phyloP scores from a whole-genome alignment of 1,284 basidiomycete species.

The Erythrobasidium hasegawianum region DNA sequence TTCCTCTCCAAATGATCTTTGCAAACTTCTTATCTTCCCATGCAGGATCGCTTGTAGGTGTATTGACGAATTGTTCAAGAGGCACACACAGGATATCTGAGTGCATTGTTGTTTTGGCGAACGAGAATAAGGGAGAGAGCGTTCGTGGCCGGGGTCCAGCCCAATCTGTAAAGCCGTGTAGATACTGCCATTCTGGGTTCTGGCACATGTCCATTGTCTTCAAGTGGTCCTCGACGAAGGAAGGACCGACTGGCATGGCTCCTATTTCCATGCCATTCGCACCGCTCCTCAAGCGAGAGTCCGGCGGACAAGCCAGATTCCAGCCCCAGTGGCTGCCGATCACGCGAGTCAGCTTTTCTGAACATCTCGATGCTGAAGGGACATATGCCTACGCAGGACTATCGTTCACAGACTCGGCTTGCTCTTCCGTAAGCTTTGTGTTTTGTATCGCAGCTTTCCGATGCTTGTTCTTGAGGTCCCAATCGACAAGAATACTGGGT shows the following conservation, averaged over 20 bases:
- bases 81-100: constrained; percentile 54
- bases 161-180: constrained; percentile 45
- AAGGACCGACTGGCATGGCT: constrained; percentile 38
- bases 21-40: constrained; percentile 52
- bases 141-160: constrained; percentile 41
- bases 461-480: constrained; percentile 31
- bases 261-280: constrained; percentile 43
- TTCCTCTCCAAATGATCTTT: constrained; percentile 52
- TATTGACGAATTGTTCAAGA: constrained; percentile 52
- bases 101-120: constrained; percentile 47
- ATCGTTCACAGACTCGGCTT: constrained; percentile 37
- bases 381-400: constrained; percentile 34
- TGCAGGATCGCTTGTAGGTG: constrained; percentile 48
- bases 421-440: constrained; percentile 25
- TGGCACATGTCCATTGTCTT: constrained; percentile 55
- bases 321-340: constrained; percentile 43
- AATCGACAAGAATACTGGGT: constrained; percentile 38
- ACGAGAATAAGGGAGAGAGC: constrained; percentile 45
- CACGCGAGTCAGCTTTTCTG: neutral
- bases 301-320: constrained; percentile 43
- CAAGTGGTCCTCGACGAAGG: constrained; percentile 53
- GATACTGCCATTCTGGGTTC: constrained; percentile 50
- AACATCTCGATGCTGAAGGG: neutral
- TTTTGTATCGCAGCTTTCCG: constrained; percentile 26
- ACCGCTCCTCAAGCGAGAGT: constrained; percentile 43